Percentiles rank a stretch among this genome's conserved stretches.
phyloP scores from a whole-genome alignment of 1,139 yeast species.

The Protomyces arabidopsidicola region DNA sequence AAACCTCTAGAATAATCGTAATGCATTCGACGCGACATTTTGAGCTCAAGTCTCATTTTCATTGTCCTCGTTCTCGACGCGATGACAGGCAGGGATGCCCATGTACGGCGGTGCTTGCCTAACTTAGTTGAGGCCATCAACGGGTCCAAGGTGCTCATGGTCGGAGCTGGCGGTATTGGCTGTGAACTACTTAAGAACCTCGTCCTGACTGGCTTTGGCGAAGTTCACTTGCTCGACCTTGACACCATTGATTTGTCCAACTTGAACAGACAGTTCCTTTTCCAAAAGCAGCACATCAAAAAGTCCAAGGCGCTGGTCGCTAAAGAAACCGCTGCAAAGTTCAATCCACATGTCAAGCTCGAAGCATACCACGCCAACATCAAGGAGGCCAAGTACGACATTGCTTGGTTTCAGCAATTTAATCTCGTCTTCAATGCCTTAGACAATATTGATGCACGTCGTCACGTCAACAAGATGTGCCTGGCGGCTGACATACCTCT shows the following conservation, averaged over 20 bases:
- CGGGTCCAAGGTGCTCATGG: constrained; percentile 55
- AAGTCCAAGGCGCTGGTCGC: constrained; percentile 74
- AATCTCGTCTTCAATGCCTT: constrained; percentile 81
- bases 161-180: constrained; percentile 99
- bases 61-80: not conserved
- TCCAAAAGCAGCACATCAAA: constrained; percentile 80
- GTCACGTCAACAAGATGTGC: constrained; percentile 80
- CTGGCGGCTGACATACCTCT: constrained; percentile 68
- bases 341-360: constrained; percentile 69
- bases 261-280: constrained; percentile 86
- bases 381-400: constrained; percentile 63
- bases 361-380: constrained; percentile 84
- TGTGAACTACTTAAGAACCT: constrained; percentile 88
- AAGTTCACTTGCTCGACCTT: constrained; percentile 84
- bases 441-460: constrained; percentile 87
- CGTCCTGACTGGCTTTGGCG: constrained; percentile 77
- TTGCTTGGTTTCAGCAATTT: constrained; percentile 77
- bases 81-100: not conserved
- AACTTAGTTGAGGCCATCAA: constrained; percentile 16
- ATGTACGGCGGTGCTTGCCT: constrained; percentile 11
- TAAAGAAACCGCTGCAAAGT: constrained; percentile 68
- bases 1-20: too few relatives aligned
- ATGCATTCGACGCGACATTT: not conserved
- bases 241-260: constrained; percentile 92
- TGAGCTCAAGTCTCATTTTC: not conserved